Base-by-base conservation (phyloP, 2,329 filamentous ascomycete species). In the Aspergillus costaricaensis region DNA sequence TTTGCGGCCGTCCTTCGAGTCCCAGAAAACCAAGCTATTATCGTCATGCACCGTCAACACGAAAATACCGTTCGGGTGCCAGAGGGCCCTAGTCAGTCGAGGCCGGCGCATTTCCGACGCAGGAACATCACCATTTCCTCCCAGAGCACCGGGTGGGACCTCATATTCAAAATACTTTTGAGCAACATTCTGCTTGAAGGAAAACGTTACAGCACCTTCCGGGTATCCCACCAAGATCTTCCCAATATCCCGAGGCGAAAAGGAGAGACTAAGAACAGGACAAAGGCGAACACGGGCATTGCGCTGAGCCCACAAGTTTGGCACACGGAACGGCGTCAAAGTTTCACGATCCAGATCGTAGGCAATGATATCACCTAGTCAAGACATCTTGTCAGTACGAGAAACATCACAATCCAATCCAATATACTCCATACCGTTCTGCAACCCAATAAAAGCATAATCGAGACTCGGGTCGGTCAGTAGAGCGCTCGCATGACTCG, bases 31-130 rank as follows among this genome's bases (percentile, higher is more conserved):
- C 50, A 99, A 80, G 68, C 91, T 96, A 36, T 90, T 89, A 73
- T 99, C 95, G 58, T 96, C 92, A 71, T 97, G 91, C 1, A 88
- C 91, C 0, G 92, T 96, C 66, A 95, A 74, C 39, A 97, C 80
- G 70, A 96, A 96, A 0, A 91, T 96, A 0, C 93, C 95, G 1
- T 91, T 96, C 0, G 95, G 95, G 78, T 99, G 95, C 93, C 94
- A 99, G 15, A 94, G 76, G 1, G 92, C 93, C 67, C 96, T 91
- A 1, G 88, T 91, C 62, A 98, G 77, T 60, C 84, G 86, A 14
- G 94, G 95, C 67, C 83, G 86, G 54, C 93, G 86, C 61, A 85
- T 74, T 14, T 83, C 83, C 59, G 88, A 86, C 38, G 86, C 77
- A 6, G 84, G 83, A 41, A 84, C 77, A 27, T 92, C 90, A 10